These are phyloP conservation scores for Globisporangium megalacanthum DNA, from an alignment of 352 stramenopile genomes.

Conservation along the genomic window DNA sequence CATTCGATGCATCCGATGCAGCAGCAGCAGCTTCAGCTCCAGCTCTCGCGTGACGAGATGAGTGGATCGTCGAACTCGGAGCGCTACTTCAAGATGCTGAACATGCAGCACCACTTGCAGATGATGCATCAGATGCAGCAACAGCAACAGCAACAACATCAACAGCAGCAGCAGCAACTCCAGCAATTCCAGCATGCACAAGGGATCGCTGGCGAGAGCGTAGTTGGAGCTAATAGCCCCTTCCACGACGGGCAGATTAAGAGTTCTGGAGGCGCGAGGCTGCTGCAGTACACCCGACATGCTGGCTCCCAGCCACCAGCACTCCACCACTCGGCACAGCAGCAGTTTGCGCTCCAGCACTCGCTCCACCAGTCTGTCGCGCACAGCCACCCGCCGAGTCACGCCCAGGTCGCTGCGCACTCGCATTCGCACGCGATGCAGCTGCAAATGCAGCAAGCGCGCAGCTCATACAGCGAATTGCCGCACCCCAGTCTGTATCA, in stretches of 20 bases:
- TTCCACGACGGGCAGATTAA: slow-evolving; percentile 55
- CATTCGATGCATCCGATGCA: slow-evolving; percentile 18
- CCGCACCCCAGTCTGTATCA: slow-evolving; percentile 49
- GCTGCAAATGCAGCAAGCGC: slow-evolving; percentile 37
- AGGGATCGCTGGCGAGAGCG: slow-evolving; percentile 22
- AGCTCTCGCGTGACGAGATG: slow-evolving; percentile 38
- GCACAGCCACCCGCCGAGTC: slow-evolving; percentile 24
- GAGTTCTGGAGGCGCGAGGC: slow-evolving; percentile 19
- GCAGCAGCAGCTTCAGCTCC: slow-evolving; percentile 24
- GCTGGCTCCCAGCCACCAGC: slow-evolving; percentile 8
- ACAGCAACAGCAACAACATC: slow-evolving; percentile 61
- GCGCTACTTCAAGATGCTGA: slow-evolving; percentile 78
- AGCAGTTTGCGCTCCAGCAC: slow-evolving; percentile 49
- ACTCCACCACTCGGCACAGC: slow-evolving; percentile 23
- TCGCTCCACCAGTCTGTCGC: slow-evolving; percentile 45
- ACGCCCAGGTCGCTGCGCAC: slow-evolving; percentile 22
- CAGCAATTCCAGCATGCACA: slow-evolving; percentile 27
- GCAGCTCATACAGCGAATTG: slow-evolving; percentile 39
- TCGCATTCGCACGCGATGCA: slow-evolving; percentile 56
- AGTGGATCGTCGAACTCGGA: slow-evolving; percentile 49
- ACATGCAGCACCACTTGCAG: slow-evolving; percentile 84
- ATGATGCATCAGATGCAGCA: slow-evolving; percentile 85
- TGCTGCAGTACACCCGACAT: slow-evolving; percentile 41
- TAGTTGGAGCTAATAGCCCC: slow-evolving; percentile 26
- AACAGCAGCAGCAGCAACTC: slow-evolving; percentile 76